These are phyloP conservation scores for Lactifluus rugatus DNA, from an alignment of 768 basidiomycete species.

Conservation along the genomic window DNA sequence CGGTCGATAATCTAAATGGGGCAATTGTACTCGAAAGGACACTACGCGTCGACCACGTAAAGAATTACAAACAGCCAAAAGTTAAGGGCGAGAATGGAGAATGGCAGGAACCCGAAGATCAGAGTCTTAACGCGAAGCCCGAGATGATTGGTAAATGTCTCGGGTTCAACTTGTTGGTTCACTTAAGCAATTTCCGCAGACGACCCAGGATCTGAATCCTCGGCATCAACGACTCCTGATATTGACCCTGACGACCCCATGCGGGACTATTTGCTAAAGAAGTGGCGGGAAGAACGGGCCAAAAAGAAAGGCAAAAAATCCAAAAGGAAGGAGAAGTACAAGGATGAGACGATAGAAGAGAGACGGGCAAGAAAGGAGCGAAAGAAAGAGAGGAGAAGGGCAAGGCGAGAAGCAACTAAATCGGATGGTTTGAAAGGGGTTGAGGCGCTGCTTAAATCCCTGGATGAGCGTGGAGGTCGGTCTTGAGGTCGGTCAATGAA, in stretches of 20 bases:
- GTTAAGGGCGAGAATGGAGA: constrained; percentile 74
- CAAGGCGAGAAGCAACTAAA: constrained; percentile 39
- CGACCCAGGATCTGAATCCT: constrained; percentile 52
- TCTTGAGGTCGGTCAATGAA: too few species aligned
- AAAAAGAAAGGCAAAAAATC: constrained; percentile 48
- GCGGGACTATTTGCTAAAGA: constrained; percentile 80
- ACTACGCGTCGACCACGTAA: constrained; percentile 86
- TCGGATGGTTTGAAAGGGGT: constrained; percentile 58
- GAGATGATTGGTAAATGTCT: constrained; percentile 50
- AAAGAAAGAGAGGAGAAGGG: constrained; percentile 62
- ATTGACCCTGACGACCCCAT: constrained; percentile 98
- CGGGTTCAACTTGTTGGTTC: background rate
- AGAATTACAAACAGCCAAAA: constrained; percentile 84
- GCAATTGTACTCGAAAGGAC: constrained; percentile 79
- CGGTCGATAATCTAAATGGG: constrained; percentile 98
- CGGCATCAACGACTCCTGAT: constrained; percentile 49
- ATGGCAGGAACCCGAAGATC: constrained; percentile 74
- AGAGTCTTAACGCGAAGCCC: constrained; percentile 82
- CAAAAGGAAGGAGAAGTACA: constrained; percentile 48
- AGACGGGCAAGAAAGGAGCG: constrained; percentile 63
- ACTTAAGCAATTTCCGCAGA: constrained; percentile 29
- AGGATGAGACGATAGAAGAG: constrained; percentile 74
- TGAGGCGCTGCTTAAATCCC: constrained; percentile 49
- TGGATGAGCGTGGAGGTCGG: constrained; percentile 27
- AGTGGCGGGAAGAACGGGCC: constrained; percentile 63